Conservation (phyloP, 2,329 filamentous ascomycete genomes). For the Kalmusia sp. region DNA sequence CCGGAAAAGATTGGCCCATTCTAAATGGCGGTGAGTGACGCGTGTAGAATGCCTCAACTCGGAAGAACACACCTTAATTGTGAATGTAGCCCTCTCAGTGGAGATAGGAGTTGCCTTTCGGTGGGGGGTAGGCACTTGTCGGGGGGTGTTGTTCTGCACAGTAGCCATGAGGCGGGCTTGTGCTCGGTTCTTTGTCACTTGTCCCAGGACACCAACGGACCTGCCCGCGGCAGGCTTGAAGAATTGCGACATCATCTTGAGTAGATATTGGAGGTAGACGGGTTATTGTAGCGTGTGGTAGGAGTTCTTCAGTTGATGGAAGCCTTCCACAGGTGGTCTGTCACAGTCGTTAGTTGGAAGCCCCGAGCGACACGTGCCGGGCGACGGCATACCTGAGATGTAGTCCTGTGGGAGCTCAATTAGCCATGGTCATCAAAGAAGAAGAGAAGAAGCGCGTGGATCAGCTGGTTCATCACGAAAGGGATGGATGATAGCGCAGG, state of each 20-base stretch:
- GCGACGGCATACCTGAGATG: conserved; percentile 63
- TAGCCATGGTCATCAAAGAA: conserved; percentile 36
- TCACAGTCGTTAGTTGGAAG: conserved; percentile 31
- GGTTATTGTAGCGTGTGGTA: conserved; percentile 17
- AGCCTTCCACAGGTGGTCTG: conserved; percentile 73
- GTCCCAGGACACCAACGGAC: conserved; percentile 52
- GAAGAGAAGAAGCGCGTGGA: conserved; percentile 7
- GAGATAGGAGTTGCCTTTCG: conserved; percentile 71
- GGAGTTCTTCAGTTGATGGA: conserved; percentile 63
- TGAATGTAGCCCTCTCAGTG: conserved; percentile 86
- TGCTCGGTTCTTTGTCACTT: conserved; percentile 52
- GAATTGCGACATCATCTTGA: conserved; percentile 62
- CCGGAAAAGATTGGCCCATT: conserved; percentile 96
- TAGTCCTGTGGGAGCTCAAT: conserved; percentile 60
- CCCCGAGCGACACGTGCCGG: conserved; percentile 20
- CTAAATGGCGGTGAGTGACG: conserved; percentile 54
- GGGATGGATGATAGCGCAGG: conserved; percentile 16
- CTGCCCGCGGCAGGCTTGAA: conserved; percentile 59
- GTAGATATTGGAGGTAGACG: conserved; percentile 28
- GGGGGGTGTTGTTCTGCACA: conserved; percentile 72
- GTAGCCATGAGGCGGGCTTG: conserved; percentile 67
- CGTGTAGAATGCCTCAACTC: conserved; percentile 13
- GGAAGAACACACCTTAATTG: conserved; percentile 75
- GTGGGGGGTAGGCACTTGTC: conserved; percentile 67
- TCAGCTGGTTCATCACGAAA: neutral